A percentile compares a stretch with the other conserved stretches of the same genome.
phyloP scores from a whole-genome alignment of 176 grass and related monocot species.

The Aegilops bicornis region DNA sequence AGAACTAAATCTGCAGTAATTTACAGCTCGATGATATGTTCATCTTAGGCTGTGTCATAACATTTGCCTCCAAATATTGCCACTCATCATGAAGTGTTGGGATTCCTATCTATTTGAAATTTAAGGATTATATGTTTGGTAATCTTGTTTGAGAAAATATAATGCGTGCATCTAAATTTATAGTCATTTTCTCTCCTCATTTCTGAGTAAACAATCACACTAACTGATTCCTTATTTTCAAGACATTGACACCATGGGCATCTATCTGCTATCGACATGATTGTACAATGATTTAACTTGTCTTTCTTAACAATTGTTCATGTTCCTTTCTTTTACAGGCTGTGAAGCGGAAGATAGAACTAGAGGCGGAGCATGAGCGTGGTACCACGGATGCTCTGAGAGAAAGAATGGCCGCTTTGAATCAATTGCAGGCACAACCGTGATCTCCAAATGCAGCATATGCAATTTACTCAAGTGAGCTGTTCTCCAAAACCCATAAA shows the following conservation, averaged over 20 bases:
- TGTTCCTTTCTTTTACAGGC: constrained; percentile 49
- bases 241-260: not conserved
- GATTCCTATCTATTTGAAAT: not conserved
- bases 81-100: not conserved
- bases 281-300: not conserved
- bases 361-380: constrained; percentile 62
- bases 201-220: not conserved
- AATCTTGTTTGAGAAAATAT: not conserved
- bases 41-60: not conserved
- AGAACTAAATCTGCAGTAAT: not conserved
- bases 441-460: constrained; percentile 65
- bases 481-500: not conserved
- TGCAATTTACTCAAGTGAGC: constrained; percentile 61
- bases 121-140: not conserved
- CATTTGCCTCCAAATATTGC: not conserved
- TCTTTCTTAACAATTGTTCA: constrained; percentile 18
- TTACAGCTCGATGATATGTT: not conserved
- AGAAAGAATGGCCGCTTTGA: constrained; percentile 53
- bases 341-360: constrained; percentile 62
- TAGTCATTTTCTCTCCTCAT: not conserved
- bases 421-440: constrained; percentile 63
- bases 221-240: not conserved
- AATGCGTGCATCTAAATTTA: not conserved
- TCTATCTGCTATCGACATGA: not conserved
- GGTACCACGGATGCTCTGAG: constrained; percentile 42